Evolutionary conservation across 352 stramenopile species (phyloP), one percentile per base, ranked within the genome.

Genomic region (Phytopythium kandeliae): DNA sequence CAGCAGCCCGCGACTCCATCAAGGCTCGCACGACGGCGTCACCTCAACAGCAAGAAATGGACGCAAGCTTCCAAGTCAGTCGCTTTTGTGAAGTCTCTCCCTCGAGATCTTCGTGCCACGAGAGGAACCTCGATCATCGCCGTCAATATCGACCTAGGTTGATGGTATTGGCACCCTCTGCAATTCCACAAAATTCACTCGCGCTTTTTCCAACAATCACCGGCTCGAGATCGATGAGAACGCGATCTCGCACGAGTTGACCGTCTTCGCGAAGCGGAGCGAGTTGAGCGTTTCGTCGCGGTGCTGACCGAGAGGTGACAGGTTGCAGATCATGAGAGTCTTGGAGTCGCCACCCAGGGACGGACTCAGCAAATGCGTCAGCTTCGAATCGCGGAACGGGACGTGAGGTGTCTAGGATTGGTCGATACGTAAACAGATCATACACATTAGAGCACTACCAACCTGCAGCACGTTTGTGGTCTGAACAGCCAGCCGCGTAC

Each of bases 241-340:
- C 16, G 84, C 69, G 37, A 93, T 89, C 56, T 92, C 85, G 62
- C 86, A 96, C 38, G 81, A 85, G 61, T 94, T 92, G 28, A 93
- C 86, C 22, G 80, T 92, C 66, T 93, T 92, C 17, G 86, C 86
- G 36, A 96, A 96, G 3, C 86, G 76, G 21, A 96, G 62, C 2
- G 85, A 93, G 61, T 93, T 94, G 9, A 95, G 68, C 34, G 78
- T 91, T 54, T 96, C 86, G 46, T 94, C 77, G 12, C 83, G 78
- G 38, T 95, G 77, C 46, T 81, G 63, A 1, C 55, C 53, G 16
- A 93, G 58, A 10, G 86, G 86, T 31, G 84, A 95, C 31, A 96
- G 58, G 45, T 92, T 96, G 60, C 83, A 95, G 48, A 96, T 96
- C 86, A 96, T 95, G 34, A 96, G 71, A 21, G 85, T 92, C 60